A percentile compares a stretch with the other conserved stretches of the same genome.
phyloP scores from a whole-genome alignment of 257 asterid genomes.

The Solanum etuberosum region DNA sequence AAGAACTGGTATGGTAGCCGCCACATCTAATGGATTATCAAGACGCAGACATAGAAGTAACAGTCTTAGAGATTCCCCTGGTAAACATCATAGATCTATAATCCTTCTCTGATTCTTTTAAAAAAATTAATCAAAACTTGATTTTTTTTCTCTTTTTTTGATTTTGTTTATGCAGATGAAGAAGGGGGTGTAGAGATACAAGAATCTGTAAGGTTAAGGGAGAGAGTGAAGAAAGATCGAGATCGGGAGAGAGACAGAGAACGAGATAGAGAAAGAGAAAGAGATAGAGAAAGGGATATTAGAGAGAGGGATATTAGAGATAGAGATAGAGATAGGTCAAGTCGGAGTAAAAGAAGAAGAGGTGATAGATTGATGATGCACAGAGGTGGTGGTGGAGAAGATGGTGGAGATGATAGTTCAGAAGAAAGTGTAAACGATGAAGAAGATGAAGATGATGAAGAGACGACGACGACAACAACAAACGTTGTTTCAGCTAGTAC shows the following conservation, averaged over 20 bases:
- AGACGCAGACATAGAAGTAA: conserved; percentile 63
- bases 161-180: conserved; percentile 49
- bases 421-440: conserved; percentile 89
- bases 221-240: conserved; percentile 89
- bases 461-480: conserved; percentile 15
- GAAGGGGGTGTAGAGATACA: conserved; percentile 72
- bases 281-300: conserved; percentile 28
- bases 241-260: conserved; percentile 67
- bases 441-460: conserved; percentile 58
- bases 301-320: conserved; percentile 13
- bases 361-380: conserved; percentile 49
- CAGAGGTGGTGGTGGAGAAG: neutral
- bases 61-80: conserved; percentile 86
- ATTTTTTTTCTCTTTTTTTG: neutral
- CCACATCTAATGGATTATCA: conserved; percentile 56
- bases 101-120: neutral
- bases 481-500: conserved; percentile 5
- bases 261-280: conserved; percentile 43
- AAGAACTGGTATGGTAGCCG: conserved; percentile 54
- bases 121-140: neutral
- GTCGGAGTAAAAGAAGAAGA: conserved; percentile 60
- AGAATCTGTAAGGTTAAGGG: conserved; percentile 72
- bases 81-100: conserved; percentile 56
- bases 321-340: conserved; percentile 55
- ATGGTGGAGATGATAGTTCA: conserved; percentile 62